phyloP scores from a whole-genome alignment of 2,329 filamentous ascomycete genomes.

The Achaetomium macrosporum region DNA sequence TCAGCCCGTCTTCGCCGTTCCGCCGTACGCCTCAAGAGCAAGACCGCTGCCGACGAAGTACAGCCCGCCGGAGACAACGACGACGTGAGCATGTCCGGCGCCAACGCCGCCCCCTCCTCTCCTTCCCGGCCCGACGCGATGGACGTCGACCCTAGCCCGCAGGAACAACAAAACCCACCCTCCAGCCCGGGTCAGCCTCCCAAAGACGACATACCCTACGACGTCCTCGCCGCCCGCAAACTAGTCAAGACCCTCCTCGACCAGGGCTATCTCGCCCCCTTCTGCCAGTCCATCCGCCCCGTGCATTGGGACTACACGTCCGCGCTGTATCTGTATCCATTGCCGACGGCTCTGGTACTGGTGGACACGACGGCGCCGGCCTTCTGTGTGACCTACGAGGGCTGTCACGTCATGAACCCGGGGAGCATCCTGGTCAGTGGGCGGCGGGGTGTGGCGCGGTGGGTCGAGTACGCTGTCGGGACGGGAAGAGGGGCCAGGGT shows the following conservation, averaged over 20 bases:
- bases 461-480: slow-evolving; percentile 79
- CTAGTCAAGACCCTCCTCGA: slow-evolving; percentile 89
- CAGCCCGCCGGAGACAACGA: slow-evolving; percentile 31
- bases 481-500: slow-evolving; percentile 48
- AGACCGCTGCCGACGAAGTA: slow-evolving; percentile 17
- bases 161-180: not conserved
- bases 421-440: slow-evolving; percentile 67
- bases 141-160: slow-evolving; percentile 35
- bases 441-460: slow-evolving; percentile 63
- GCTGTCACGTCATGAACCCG: slow-evolving; percentile 93
- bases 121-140: slow-evolving; percentile 29
- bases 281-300: slow-evolving; percentile 71
- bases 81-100: slow-evolving; percentile 32
- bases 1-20: slow-evolving; percentile 71
- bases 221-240: slow-evolving; percentile 59
- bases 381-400: slow-evolving; percentile 88
- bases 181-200: not conserved
- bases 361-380: slow-evolving; percentile 75
- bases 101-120: slow-evolving; percentile 19
- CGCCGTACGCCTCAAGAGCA: slow-evolving; percentile 61
- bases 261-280: slow-evolving; percentile 83
- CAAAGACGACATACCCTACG: slow-evolving; percentile 35
- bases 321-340: slow-evolving; percentile 74
- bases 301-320: slow-evolving; percentile 84
- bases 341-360: slow-evolving; percentile 78